phyloP scores from a whole-genome alignment of 257 asterid species.

The Solanum clarkiae region DNA sequence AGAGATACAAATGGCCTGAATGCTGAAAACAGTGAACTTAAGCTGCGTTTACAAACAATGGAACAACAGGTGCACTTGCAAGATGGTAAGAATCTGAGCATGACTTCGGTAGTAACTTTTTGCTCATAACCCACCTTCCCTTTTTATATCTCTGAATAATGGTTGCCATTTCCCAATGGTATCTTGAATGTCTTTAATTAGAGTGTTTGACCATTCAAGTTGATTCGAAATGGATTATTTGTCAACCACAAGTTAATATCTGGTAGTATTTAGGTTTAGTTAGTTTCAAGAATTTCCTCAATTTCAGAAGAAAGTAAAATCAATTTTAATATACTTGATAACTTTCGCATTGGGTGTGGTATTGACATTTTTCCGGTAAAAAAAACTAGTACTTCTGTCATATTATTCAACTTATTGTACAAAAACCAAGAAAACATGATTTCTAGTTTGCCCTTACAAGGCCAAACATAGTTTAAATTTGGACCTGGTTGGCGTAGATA shows the following conservation, averaged over 20 bases:
- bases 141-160: background rate
- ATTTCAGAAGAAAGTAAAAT: background rate
- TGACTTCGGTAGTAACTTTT: background rate
- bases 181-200: background rate
- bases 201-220: background rate
- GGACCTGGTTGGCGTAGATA: background rate
- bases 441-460: background rate
- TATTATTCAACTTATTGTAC: background rate
- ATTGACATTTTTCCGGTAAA: background rate
- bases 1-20: constrained; percentile 90
- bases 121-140: background rate
- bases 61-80: constrained; percentile 96
- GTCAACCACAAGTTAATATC: background rate
- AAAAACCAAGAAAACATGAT: background rate
- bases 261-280: background rate
- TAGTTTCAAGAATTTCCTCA: background rate
- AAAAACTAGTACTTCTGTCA: background rate
- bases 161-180: background rate
- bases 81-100: constrained; percentile 47
- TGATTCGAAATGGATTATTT: background rate
- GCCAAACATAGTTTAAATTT: background rate
- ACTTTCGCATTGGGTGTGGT: background rate
- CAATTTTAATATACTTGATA: background rate
- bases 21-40: constrained; percentile 84
- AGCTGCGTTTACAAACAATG: constrained; percentile 80